phyloP scores from a whole-genome alignment of 805 yeast species.

The Candida hungchunana region DNA sequence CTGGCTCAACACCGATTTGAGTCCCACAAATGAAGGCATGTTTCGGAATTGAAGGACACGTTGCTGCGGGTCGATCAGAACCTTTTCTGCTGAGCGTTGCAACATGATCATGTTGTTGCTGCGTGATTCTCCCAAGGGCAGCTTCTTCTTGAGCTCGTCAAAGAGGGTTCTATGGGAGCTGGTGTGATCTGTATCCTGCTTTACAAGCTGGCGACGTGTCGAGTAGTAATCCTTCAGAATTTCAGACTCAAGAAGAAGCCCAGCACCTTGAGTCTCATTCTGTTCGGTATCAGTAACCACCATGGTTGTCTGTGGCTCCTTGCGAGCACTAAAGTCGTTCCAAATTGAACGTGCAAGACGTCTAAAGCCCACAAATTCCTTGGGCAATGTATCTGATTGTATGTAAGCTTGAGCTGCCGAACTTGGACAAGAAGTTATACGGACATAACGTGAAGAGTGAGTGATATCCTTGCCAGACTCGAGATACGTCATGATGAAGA shows the following conservation, averaged over 20 bases:
- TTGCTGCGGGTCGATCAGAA: conserved; percentile 3
- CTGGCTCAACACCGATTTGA: conserved; percentile 48
- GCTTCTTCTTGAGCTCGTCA: no score
- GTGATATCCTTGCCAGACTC: neutral
- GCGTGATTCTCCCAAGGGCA: conserved; percentile 1
- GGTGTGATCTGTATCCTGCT: no score
- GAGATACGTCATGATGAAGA: neutral
- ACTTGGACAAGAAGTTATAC: neutral
- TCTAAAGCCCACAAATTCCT: conserved; percentile 11
- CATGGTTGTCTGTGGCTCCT: neutral
- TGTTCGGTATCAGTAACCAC: neutral
- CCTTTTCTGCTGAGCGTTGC: no score
- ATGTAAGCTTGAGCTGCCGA: no score
- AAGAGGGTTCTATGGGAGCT: no score
- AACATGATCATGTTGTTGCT: no score
- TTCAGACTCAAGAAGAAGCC: no score
- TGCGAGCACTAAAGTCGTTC: conserved; percentile 1
- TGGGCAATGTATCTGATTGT: neutral
- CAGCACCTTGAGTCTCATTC: no score
- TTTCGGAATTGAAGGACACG: conserved; percentile 36
- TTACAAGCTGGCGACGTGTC: no score
- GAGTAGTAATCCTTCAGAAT: no score
- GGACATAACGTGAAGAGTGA: neutral
- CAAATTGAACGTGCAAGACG: conserved; percentile 4
- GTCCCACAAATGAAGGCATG: conserved; percentile 40